phyloP scores from a whole-genome alignment of 768 basidiomycete species.

The Mycena maculata region DNA sequence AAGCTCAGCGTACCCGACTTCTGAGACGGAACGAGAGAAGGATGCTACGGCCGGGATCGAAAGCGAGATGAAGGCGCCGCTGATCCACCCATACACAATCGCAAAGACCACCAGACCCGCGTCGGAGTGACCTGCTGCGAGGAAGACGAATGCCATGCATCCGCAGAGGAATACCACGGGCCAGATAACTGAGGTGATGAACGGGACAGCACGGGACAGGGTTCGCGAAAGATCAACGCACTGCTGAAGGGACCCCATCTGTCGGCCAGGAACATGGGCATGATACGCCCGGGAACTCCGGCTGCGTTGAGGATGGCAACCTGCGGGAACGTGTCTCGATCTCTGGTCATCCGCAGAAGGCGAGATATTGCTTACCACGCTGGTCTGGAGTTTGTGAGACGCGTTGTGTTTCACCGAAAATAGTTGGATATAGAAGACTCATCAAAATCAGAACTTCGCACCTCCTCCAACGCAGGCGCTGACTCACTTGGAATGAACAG shows the following conservation, averaged over 20 bases:
- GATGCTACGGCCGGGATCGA: background rate
- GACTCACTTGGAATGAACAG: conserved; percentile 63
- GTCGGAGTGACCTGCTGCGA: conserved; percentile 22
- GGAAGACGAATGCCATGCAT: conserved; percentile 39
- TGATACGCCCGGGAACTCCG: conserved; percentile 50
- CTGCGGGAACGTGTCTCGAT: conserved; percentile 30
- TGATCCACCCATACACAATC: background rate
- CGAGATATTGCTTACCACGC: conserved; percentile 51
- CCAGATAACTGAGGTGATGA: background rate
- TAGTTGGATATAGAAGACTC: conserved; percentile 63
- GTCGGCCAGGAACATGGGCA: conserved; percentile 52
- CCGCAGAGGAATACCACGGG: conserved; percentile 30
- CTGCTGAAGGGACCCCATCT: conserved; percentile 13
- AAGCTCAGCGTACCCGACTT: conserved; percentile 2
- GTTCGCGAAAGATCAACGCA: background rate
- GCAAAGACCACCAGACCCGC: conserved; percentile 3
- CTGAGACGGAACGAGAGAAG: background rate
- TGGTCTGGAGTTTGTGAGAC: conserved; percentile 53
- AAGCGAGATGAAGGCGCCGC: background rate
- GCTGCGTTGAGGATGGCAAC: conserved; percentile 49
- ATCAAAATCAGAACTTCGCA: too few species aligned
- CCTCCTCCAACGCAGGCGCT: too few species aligned
- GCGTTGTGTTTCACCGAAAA: conserved; percentile 56
- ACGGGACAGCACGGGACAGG: background rate
- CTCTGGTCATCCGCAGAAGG: too few species aligned